These are phyloP conservation scores for Triglochin maritima DNA, from an alignment of 106 monocot species.

Conservation along the genomic window DNA sequence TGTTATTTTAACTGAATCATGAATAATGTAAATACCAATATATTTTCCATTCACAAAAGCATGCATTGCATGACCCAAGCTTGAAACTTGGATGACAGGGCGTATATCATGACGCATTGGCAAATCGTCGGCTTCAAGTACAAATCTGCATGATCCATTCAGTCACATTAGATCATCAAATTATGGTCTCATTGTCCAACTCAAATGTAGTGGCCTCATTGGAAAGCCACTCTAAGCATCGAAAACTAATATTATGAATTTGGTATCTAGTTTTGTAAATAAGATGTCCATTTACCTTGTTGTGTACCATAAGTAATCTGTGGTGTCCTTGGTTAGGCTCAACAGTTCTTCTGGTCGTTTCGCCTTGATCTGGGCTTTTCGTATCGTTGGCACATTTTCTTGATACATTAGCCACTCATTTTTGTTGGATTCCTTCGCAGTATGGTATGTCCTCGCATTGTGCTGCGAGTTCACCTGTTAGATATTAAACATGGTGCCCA, in stretches of 20 bases:
- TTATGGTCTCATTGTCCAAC: not conserved
- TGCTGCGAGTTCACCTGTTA: constrained; percentile 55
- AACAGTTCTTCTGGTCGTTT: constrained; percentile 28
- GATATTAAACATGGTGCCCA: not conserved
- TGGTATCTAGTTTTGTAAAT: not conserved
- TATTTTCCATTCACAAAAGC: constrained; percentile 68
- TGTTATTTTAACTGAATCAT: too few relatives aligned
- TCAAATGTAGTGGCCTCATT: not conserved
- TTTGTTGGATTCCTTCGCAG: constrained; percentile 11
- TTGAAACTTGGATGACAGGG: constrained; percentile 59
- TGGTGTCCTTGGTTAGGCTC: constrained; percentile 48
- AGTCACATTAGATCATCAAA: not conserved
- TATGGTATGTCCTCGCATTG: constrained; percentile 44
- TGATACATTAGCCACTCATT: constrained; percentile 44
- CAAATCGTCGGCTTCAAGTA: constrained; percentile 49
- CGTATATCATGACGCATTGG: constrained; percentile 55
- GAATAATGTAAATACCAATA: constrained; percentile 35
- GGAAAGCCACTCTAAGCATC: not conserved
- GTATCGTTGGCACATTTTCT: constrained; percentile 34
- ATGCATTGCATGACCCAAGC: constrained; percentile 51
- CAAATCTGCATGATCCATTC: constrained; percentile 32
- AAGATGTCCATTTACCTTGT: constrained; percentile 31
- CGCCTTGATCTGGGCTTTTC: not conserved
- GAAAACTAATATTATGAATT: not conserved
- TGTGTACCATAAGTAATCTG: constrained; percentile 74